Percentiles rank a stretch among this genome's conserved stretches.
These are phyloP conservation scores for Rhodotorula sp. DNA, from an alignment of 1,284 basidiomycete species.

Conservation along the genomic window DNA sequence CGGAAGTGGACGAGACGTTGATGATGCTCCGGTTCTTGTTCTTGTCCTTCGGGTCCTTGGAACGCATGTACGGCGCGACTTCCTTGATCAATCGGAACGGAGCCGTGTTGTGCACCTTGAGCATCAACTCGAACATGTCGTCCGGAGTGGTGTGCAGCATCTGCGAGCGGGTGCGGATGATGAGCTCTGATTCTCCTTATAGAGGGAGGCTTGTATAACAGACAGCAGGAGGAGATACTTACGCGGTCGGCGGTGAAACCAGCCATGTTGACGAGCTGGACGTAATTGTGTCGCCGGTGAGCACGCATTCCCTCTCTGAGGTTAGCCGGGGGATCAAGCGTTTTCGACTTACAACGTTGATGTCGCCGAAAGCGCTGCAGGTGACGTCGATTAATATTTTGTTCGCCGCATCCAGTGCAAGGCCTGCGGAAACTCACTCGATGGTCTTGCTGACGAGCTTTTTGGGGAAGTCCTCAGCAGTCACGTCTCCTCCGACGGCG, in stretches of 20 bases:
- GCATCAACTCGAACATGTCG: constrained; percentile 74
- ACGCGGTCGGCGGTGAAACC: constrained; percentile 12
- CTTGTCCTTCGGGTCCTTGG: constrained; percentile 59
- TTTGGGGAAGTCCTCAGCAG: constrained; percentile 76
- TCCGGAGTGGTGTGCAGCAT: constrained; percentile 85
- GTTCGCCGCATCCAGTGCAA: neutral
- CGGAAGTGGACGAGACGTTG: constrained; percentile 67
- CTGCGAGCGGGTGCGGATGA: constrained; percentile 10
- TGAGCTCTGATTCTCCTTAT: neutral
- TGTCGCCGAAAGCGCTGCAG: neutral
- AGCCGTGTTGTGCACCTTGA: constrained; percentile 75
- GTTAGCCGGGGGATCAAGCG: neutral
- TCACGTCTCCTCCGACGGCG: constrained; percentile 70
- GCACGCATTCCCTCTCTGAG: too few relatives aligned
- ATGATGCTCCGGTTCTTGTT: constrained; percentile 70
- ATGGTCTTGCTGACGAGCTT: constrained; percentile 72
- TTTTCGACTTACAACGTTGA: constrained; percentile 6
- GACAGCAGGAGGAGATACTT: neutral
- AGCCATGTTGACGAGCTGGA: constrained; percentile 9
- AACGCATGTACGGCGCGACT: constrained; percentile 76
- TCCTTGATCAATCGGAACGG: constrained; percentile 80
- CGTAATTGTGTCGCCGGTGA: too few relatives aligned
- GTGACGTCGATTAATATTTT: too few relatives aligned
- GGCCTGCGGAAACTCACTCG: constrained; percentile 55
- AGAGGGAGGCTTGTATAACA: too few relatives aligned